Base-by-base conservation (phyloP, 202 grass and related monocot genomes). In the Setaria viridis region DNA sequence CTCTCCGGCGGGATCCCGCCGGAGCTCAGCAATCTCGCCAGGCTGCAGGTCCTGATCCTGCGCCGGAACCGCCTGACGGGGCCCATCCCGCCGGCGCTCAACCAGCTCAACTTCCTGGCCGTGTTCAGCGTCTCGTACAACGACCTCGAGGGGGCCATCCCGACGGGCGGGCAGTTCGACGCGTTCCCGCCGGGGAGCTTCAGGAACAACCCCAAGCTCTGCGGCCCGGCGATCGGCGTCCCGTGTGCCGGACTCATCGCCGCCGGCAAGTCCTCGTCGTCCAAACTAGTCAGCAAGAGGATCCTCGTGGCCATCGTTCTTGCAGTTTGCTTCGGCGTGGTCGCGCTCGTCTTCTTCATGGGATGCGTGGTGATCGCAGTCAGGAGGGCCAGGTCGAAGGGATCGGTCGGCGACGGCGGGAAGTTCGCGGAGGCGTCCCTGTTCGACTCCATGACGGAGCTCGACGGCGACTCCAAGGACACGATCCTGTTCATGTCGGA, bases 1-100 rank as follows among this genome's bases (percentile, higher is more conserved):
- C 59, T 97, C 30, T 86, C 90, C 6, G 95, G 95, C 47, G 63
- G 70, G 1, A 94, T 97, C 69, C 82, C 90, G 6, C 67, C 45
- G 19, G 76, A 88, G 79, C 57, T 93, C 76, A 55, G 81, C 29
- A 77, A 51, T 34, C 88, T 97, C 49, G 32, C 47, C 0, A 87
- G 54, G 34, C 85, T 97, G 12, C 67, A 97, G 74, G 19, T 56
- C 4, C 81, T 97, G 17, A 67, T 93, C 77, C 68, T 97, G 33
- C 87, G 73, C 37, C 49, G 53, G 70, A 89, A 89, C 62, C 62
- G 11, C 9, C 11, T 89, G 33, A 89, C 87, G 21, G 87, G 87
- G 21, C 8, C 53, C 5, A 81, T 89, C 41, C 87, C 87, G 16
- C 2, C 2, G 43, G 62, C 9, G 51, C 80, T 88, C 32, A 88